Evolutionary conservation across 805 yeast genomes (phyloP).

Genomic region (Saccharomycopsis sp.): DNA sequence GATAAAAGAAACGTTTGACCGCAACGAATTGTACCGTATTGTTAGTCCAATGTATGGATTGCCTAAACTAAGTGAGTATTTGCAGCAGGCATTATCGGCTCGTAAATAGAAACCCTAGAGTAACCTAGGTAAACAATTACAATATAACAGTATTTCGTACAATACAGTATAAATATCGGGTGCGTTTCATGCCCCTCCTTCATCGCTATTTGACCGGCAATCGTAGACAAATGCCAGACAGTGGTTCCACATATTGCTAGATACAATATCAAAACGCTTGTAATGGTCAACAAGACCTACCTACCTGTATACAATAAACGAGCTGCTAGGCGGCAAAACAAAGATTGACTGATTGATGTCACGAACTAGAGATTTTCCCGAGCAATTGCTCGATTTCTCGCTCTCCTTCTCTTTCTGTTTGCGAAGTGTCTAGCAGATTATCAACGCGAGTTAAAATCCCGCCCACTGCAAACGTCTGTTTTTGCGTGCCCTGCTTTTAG

Average conservation of each 20-base stretch:
- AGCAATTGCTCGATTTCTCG: background rate
- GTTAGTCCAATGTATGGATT: slow-evolving; percentile 41
- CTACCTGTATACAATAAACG: no score
- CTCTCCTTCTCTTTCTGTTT: background rate
- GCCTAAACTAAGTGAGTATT: slow-evolving; percentile 44
- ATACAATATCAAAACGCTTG: no score
- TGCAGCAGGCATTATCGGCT: slow-evolving; percentile 29
- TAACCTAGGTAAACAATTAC: background rate
- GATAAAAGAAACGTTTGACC: slow-evolving; percentile 47
- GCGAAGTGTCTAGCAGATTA: background rate
- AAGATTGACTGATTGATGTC: background rate
- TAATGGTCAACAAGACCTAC: no score
- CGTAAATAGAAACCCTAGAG: background rate
- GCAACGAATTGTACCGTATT: slow-evolving; percentile 52
- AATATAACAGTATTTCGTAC: no score
- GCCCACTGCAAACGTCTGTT: background rate
- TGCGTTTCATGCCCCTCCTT: background rate
- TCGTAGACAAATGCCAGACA: no score
- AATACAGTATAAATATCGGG: background rate
- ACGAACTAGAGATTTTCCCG: background rate
- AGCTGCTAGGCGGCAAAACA: background rate
- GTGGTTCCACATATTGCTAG: background rate
- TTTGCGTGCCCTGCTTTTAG: no score
- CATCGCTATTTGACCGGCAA: no score
- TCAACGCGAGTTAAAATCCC: background rate